Conservation (phyloP, 768 basidiomycete genomes). For the Lepiota venenata region DNA sequence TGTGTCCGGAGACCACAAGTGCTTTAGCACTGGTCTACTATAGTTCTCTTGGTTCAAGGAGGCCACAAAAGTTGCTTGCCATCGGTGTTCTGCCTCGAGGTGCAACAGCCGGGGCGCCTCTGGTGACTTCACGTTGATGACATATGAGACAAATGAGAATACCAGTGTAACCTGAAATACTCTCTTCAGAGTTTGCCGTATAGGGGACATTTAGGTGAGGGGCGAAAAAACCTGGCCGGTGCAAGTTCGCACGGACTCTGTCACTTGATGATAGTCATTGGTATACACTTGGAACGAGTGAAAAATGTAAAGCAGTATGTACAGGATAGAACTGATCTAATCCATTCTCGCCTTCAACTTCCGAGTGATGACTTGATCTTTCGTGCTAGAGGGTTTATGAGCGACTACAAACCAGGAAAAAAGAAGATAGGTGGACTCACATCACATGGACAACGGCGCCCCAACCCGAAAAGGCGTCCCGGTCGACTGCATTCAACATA, state of each 20-base stretch:
- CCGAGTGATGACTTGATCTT: conserved; percentile 76
- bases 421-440: conserved; percentile 43
- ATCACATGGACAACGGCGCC: conserved; percentile 94
- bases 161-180: background rate
- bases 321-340: conserved; percentile 57
- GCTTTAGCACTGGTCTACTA: background rate
- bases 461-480: conserved; percentile 97
- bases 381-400: conserved; percentile 45
- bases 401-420: background rate
- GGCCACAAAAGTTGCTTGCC: conserved; percentile 8
- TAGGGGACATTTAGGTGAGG: background rate
- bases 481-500: conserved; percentile 89
- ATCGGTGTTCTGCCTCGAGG: background rate
- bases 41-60: conserved; percentile 4
- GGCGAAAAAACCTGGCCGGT: background rate
- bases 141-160: conserved; percentile 3
- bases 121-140: background rate
- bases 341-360: conserved; percentile 93
- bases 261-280: background rate
- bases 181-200: background rate
- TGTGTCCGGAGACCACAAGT: conserved; percentile 31
- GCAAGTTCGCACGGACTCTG: background rate
- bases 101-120: background rate
- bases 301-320: conserved; percentile 6
- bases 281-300: conserved; percentile 3